Evolutionary conservation across 176 grass and related monocot genomes (phyloP).

Genomic region (Oryza coarctata): DNA sequence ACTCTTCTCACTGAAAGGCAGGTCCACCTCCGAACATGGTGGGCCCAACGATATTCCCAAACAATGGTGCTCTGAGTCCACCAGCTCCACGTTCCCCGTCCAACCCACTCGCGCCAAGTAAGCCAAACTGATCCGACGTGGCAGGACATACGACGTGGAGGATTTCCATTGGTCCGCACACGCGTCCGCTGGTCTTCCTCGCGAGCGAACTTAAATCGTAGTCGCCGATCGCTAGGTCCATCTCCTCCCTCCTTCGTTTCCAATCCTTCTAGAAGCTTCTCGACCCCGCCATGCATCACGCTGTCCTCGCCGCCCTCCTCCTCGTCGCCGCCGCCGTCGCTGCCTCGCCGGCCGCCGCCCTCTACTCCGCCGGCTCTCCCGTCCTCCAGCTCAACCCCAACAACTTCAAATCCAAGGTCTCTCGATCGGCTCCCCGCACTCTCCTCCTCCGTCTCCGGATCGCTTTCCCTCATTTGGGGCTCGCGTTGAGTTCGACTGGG

Average conservation of each 20-base stretch:
- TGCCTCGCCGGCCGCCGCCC: slow-evolving; percentile 49
- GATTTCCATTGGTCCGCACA: slow-evolving; percentile 53
- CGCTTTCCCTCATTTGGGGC: slow-evolving; percentile 10
- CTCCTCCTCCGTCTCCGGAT: slow-evolving; percentile 23
- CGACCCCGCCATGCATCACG: slow-evolving; percentile 47
- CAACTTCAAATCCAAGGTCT: slow-evolving; percentile 99
- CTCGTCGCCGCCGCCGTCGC: slow-evolving; percentile 22
- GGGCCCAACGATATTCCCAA: neutral
- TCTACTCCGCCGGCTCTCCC: slow-evolving; percentile 85
- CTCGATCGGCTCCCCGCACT: neutral
- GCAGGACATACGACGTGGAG: slow-evolving; percentile 40
- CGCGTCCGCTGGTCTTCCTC: slow-evolving; percentile 52
- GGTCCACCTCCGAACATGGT: neutral
- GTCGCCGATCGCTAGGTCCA: slow-evolving; percentile 5
- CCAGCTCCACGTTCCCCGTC: neutral
- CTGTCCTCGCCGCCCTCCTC: slow-evolving; percentile 40
- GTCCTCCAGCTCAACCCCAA: slow-evolving; percentile 86
- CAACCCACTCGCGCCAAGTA: slow-evolving; percentile 34
- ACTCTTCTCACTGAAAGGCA: too few relatives aligned
- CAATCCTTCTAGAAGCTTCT: slow-evolving; percentile 53
- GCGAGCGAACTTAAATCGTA: slow-evolving; percentile 34
- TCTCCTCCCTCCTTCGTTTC: neutral
- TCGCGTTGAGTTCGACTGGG: neutral
- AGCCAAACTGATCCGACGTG: slow-evolving; percentile 37
- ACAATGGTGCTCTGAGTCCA: neutral